These are phyloP conservation scores for Paracorniculantispora psalliotae DNA, from an alignment of 2,329 filamentous ascomycete species.

Conservation along the genomic window DNA sequence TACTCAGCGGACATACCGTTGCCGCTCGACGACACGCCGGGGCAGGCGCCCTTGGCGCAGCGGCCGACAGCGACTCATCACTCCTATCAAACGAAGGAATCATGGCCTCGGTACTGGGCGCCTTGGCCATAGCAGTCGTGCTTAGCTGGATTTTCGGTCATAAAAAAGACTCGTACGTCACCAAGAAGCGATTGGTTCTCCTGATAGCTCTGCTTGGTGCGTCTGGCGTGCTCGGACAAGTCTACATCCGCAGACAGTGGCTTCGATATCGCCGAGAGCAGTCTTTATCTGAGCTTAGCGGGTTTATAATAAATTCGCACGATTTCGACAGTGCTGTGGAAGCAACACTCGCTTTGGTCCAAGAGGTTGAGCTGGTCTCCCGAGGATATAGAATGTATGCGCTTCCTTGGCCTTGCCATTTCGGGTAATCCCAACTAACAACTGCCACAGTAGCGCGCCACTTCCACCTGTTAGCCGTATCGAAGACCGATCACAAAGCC, in stretches of 20 bases:
- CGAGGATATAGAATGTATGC: constrained; percentile 75
- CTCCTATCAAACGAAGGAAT: constrained; percentile 40
- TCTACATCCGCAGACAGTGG: constrained; percentile 74
- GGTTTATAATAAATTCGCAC: constrained; percentile 69
- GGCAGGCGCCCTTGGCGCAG: constrained; percentile 16
- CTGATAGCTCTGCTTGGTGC: constrained; percentile 49
- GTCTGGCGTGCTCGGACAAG: constrained; percentile 54
- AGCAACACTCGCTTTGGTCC: constrained; percentile 74
- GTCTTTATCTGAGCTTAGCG: constrained; percentile 62
- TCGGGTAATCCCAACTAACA: constrained; percentile 17
- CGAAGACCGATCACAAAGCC: constrained; percentile 73
- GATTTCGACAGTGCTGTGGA: constrained; percentile 73
- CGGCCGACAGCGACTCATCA: constrained; percentile 21
- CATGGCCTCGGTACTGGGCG: constrained; percentile 45
- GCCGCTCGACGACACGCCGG: constrained; percentile 27
- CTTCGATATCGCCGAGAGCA: constrained; percentile 72
- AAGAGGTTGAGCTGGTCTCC: constrained; percentile 93
- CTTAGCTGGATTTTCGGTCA: constrained; percentile 64
- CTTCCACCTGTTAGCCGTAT: constrained; percentile 88
- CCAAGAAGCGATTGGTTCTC: constrained; percentile 49
- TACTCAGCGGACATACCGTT: constrained; percentile 67
- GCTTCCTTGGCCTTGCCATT: constrained; percentile 27
- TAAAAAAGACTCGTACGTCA: constrained; percentile 43
- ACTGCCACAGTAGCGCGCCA: constrained; percentile 64
- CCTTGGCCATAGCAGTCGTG: constrained; percentile 63